Evolutionary conservation across 108 stramenopile species (phyloP).

Genomic region (Cyclotella baltica): DNA sequence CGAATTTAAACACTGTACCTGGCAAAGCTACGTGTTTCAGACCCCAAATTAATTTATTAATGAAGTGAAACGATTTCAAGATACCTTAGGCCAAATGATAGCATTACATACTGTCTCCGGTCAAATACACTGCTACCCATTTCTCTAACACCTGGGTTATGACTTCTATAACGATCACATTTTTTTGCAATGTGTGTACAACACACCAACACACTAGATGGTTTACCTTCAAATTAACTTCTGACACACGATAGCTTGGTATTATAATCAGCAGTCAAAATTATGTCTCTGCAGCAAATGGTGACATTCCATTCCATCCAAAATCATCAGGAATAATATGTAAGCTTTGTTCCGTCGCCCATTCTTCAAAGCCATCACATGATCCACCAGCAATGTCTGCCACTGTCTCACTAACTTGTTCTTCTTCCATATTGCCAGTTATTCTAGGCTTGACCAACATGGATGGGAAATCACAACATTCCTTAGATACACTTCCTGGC

Average conservation of each 20-base stretch:
- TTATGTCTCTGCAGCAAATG: constrained; percentile 34
- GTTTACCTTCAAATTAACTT: too few relatives aligned
- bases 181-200: too few relatives aligned
- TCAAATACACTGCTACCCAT: too few relatives aligned
- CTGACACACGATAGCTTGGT: neutral
- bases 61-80: too few relatives aligned
- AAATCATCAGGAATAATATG: constrained; percentile 70
- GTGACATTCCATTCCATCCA: constrained; percentile 76
- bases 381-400: constrained; percentile 65
- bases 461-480: constrained; percentile 77
- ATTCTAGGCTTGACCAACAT: constrained; percentile 60
- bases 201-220: too few relatives aligned
- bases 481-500: constrained; percentile 72
- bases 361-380: constrained; percentile 68
- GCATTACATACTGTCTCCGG: too few relatives aligned
- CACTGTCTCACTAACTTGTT: constrained; percentile 47
- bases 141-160: too few relatives aligned
- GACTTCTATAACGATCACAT: too few relatives aligned
- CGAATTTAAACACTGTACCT: too few relatives aligned
- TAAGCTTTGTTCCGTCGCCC: constrained; percentile 63
- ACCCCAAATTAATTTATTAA: neutral
- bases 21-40: neutral
- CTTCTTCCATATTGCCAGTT: constrained; percentile 16
- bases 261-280: too few relatives aligned
- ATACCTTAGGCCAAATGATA: too few relatives aligned